Evolutionary conservation across 2,329 filamentous ascomycete species (phyloP).

Genomic region (Hortaea werneckii): DNA sequence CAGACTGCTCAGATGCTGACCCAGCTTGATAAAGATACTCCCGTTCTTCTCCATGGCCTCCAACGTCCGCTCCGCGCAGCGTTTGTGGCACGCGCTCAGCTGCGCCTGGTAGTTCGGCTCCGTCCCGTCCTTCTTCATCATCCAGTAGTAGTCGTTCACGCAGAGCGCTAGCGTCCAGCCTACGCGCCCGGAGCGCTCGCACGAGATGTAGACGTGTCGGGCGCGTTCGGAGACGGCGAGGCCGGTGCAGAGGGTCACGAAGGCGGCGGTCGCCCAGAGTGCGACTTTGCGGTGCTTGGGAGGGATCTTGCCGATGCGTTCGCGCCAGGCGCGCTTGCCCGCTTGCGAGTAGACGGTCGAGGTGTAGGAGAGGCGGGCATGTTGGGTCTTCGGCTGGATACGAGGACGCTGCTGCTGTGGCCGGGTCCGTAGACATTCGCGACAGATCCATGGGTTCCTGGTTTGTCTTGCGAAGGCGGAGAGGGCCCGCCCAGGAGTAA

Average conservation of each 20-base stretch:
- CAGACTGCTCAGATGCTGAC: conserved; percentile 92
- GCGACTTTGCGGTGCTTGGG: conserved; percentile 19
- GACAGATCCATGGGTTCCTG: conserved; percentile 6
- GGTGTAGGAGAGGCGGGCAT: conserved; percentile 8
- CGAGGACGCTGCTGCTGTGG: neutral
- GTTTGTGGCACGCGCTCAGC: conserved; percentile 76
- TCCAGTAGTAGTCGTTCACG: conserved; percentile 77
- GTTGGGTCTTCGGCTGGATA: neutral
- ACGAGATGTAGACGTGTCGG: conserved; percentile 64
- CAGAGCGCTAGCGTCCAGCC: conserved; percentile 63
- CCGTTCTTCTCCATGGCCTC: conserved; percentile 88
- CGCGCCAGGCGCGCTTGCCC: conserved; percentile 20
- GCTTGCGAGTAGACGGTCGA: conserved; percentile 11
- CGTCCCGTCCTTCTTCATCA: conserved; percentile 60
- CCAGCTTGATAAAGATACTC: conserved; percentile 96
- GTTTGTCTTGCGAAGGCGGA: conserved; percentile 3
- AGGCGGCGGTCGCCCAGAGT: conserved; percentile 19
- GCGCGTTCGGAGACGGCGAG: conserved; percentile 54
- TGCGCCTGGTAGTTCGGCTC: conserved; percentile 54
- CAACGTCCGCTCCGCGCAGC: conserved; percentile 82
- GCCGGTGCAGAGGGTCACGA: conserved; percentile 28
- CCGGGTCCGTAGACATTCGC: conserved; percentile 7
- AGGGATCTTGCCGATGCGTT: conserved; percentile 12
- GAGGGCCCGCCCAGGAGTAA: conserved; percentile 5
- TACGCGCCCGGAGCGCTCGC: conserved; percentile 70